phyloP scores from a whole-genome alignment of 352 stramenopile genomes.

The Thraustotheca clavata region DNA sequence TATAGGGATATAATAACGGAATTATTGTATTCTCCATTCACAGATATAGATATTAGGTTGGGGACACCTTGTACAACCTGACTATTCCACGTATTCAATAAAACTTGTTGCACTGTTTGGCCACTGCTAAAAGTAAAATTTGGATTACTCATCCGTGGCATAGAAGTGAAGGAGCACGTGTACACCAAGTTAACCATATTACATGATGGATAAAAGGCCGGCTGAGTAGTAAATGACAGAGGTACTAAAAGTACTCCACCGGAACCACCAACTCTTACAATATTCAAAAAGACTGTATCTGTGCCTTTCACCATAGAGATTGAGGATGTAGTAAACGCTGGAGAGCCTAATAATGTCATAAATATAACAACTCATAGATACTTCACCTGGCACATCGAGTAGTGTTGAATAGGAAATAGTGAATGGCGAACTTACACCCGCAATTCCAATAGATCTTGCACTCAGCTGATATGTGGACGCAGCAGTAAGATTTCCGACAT shows the following conservation, averaged over 20 bases:
- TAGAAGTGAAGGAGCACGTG: background rate
- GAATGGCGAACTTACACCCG: background rate
- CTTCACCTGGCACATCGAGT: background rate
- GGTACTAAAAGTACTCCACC: background rate
- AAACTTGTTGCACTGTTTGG: background rate
- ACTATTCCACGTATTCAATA: slow-evolving; percentile 10
- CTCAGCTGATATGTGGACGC: background rate
- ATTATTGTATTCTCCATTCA: background rate
- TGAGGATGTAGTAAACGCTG: background rate
- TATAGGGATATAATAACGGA: background rate
- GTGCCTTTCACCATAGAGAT: background rate
- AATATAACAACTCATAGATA: background rate
- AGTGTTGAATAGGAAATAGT: background rate
- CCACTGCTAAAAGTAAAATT: background rate
- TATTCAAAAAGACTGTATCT: background rate
- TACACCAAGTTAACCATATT: background rate
- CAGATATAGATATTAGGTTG: background rate
- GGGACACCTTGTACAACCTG: background rate
- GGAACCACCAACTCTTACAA: background rate
- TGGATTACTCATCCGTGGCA: background rate
- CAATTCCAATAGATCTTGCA: background rate
- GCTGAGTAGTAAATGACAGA: background rate
- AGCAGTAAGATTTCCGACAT: background rate
- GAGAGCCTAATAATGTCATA: background rate
- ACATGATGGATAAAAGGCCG: background rate